phyloP scores from a whole-genome alignment of 139 green algal genomes.

The Microglena sp. region DNA sequence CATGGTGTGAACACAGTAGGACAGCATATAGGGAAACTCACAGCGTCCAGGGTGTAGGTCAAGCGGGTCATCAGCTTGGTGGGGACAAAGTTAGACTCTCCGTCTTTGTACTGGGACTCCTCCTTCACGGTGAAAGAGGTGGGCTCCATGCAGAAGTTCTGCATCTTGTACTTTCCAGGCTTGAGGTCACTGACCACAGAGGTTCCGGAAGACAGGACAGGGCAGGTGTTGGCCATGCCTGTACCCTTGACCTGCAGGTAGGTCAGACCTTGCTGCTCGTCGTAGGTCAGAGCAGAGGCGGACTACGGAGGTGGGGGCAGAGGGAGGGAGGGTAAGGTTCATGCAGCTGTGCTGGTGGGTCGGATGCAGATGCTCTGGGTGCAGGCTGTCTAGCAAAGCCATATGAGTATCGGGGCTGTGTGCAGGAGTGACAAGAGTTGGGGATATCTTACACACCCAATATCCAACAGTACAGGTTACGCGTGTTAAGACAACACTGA shows the following conservation, averaged over 20 bases:
- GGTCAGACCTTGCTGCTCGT: conserved; percentile 91
- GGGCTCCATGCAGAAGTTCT: conserved; percentile 98
- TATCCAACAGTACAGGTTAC: too few species aligned
- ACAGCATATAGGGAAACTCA: too few species aligned
- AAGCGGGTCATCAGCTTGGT: conserved; percentile 98
- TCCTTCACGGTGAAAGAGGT: conserved; percentile 89
- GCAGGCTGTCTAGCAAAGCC: too few species aligned
- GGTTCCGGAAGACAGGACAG: conserved; percentile 67
- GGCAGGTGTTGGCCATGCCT: conserved; percentile 98
- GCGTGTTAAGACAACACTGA: too few species aligned
- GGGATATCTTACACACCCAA: too few species aligned
- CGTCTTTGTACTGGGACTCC: conserved; percentile 62
- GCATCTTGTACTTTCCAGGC: conserved; percentile 82
- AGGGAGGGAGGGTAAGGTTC: background rate
- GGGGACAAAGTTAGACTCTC: conserved; percentile 82
- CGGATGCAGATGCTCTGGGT: too few species aligned
- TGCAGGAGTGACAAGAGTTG: too few species aligned
- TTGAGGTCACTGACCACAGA: conserved; percentile 71
- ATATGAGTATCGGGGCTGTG: too few species aligned
- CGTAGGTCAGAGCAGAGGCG: conserved; percentile 83
- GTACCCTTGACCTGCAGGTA: conserved; percentile 98
- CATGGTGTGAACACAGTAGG: too few species aligned
- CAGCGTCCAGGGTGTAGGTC: conserved; percentile 97
- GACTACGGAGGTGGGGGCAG: conserved; percentile 41
- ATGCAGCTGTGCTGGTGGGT: background rate